Percentiles rank a stretch among this genome's conserved stretches.
phyloP scores from a whole-genome alignment of 257 asterid species.

The Pogostemon cablin region DNA sequence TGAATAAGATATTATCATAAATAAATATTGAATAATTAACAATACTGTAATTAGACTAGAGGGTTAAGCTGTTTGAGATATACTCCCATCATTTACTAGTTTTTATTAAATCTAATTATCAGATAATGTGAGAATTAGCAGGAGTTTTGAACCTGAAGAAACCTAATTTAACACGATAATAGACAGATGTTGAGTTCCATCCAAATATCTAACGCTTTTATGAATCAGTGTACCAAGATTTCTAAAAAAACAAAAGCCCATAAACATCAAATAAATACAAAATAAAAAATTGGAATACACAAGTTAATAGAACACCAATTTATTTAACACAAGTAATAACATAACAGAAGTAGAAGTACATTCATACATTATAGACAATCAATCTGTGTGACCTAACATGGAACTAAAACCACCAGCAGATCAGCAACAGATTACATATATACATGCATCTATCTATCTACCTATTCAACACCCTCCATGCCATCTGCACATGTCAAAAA shows the following conservation, averaged over 20 bases:
- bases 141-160: too few species aligned
- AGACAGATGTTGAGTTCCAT: too few species aligned
- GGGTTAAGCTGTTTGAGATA: too few species aligned
- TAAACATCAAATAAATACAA: neutral
- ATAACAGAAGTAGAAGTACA: conserved; percentile 28
- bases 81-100: too few species aligned
- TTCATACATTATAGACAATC: conserved; percentile 27
- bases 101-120: too few species aligned
- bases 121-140: too few species aligned
- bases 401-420: conserved; percentile 69
- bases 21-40: too few species aligned
- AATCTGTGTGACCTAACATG: conserved; percentile 49
- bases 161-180: too few species aligned
- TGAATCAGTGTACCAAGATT: neutral
- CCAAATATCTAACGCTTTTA: too few species aligned
- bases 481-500: conserved; percentile 82
- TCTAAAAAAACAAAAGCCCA: neutral
- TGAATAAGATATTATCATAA: too few species aligned
- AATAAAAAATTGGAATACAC: neutral
- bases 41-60: too few species aligned
- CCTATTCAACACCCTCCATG: conserved; percentile 25
- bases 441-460: conserved; percentile 25
- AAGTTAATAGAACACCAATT: conserved; percentile 9
- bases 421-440: conserved; percentile 36
- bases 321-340: conserved; percentile 15